A percentile compares a stretch with the other conserved stretches of the same genome.
phyloP scores from a whole-genome alignment of 2,329 filamentous ascomycete species.

The Pseudophaeomoniella oleicola region DNA sequence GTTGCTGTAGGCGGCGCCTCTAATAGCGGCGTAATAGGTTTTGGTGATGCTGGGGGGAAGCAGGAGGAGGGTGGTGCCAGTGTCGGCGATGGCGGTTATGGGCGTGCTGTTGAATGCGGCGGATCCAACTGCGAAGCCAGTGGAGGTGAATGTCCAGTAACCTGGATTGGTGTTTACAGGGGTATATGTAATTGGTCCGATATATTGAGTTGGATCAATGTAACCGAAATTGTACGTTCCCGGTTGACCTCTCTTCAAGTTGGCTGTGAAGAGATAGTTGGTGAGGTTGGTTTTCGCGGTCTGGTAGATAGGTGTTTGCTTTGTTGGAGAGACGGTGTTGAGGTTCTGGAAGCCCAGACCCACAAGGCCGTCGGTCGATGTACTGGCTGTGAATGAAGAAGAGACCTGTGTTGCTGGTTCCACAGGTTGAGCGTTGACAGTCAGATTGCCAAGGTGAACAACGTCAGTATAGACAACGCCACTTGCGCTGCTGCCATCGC shows the following conservation, averaged over 20 bases:
- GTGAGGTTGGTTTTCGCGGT: constrained; percentile 33
- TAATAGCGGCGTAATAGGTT: constrained; percentile 46
- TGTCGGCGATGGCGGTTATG: constrained; percentile 50
- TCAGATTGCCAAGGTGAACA: constrained; percentile 46
- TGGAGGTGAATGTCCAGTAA: constrained; percentile 50
- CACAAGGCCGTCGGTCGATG: constrained; percentile 43
- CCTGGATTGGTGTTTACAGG: constrained; percentile 40
- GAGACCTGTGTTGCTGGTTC: constrained; percentile 50
- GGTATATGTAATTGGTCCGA: constrained; percentile 41
- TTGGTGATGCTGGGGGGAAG: constrained; percentile 37
- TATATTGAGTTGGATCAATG: constrained; percentile 45
- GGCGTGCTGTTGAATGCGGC: constrained; percentile 20
- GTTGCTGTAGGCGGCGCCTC: constrained; percentile 31
- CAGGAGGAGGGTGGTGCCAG: constrained; percentile 53
- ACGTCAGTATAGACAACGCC: constrained; percentile 54
- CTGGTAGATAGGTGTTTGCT: constrained; percentile 47
- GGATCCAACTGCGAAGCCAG: constrained; percentile 40
- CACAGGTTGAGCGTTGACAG: constrained; percentile 46
- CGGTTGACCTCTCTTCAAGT: constrained; percentile 37
- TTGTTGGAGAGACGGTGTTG: constrained; percentile 37
- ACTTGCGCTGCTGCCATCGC: constrained; percentile 47
- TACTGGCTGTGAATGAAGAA: constrained; percentile 33
- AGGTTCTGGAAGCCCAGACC: constrained; percentile 45
- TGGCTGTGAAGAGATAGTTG: constrained; percentile 37
- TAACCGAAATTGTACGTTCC: constrained; percentile 44